A percentile compares a stretch with the other conserved stretches of the same genome.
These are phyloP conservation scores for Mytilinidion resinicola DNA, from an alignment of 495 filamentous ascomycete species.

Conservation along the genomic window DNA sequence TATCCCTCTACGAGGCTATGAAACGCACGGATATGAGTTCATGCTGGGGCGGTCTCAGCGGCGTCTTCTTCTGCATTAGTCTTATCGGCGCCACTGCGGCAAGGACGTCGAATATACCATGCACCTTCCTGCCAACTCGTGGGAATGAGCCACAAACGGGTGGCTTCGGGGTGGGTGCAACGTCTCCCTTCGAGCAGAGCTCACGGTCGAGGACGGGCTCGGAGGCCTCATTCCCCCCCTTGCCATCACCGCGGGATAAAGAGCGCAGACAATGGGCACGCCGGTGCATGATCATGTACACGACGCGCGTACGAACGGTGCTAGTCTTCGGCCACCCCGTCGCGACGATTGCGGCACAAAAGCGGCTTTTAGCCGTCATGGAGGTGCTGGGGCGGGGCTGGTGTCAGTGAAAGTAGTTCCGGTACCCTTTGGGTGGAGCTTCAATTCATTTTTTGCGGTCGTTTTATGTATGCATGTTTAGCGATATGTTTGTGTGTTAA, in stretches of 20 bases:
- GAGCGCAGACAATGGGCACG: conserved; percentile 15
- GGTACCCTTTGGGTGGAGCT: no score
- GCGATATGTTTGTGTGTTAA: no score
- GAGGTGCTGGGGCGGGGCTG: no score
- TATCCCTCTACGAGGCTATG: conserved; percentile 12
- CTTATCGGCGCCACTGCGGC: conserved; percentile 19
- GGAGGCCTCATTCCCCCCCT: not conserved
- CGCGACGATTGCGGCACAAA: not conserved
- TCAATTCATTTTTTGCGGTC: no score
- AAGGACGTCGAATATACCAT: not conserved
- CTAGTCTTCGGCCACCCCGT: not conserved
- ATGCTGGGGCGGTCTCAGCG: conserved; percentile 21
- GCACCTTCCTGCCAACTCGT: not conserved
- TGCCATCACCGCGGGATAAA: not conserved
- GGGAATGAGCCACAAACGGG: not conserved
- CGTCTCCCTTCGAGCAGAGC: not conserved
- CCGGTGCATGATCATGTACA: conserved; percentile 20
- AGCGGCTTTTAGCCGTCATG: no score
- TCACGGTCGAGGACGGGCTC: not conserved
- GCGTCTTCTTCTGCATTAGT: conserved; percentile 21
- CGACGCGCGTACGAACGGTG: not conserved
- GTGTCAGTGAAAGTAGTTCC: no score
- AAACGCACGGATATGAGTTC: conserved; percentile 4
- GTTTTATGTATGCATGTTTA: no score
- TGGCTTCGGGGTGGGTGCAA: not conserved